These are phyloP conservation scores for Podospora pseudopauciseta DNA, from an alignment of 495 filamentous ascomycete species.

Conservation along the genomic window DNA sequence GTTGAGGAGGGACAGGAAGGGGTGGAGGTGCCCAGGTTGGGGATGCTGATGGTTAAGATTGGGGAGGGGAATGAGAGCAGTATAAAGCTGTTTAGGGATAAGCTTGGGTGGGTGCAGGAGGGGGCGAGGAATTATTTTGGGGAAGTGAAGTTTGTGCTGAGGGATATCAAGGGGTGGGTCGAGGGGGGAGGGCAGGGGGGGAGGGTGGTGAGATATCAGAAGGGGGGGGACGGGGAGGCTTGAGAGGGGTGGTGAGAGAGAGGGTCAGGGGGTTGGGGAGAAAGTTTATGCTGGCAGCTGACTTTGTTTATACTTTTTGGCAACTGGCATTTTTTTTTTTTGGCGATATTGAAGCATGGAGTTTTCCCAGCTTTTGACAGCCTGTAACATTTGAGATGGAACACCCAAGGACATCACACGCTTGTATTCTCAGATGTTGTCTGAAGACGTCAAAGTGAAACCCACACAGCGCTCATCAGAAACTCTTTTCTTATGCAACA, in stretches of 20 bases:
- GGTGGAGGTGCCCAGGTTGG: constrained; percentile 21
- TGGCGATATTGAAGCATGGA: too few species aligned
- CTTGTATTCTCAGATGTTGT: too few species aligned
- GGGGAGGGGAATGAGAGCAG: constrained; percentile 38
- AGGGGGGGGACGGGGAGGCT: not conserved
- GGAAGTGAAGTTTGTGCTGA: constrained; percentile 44
- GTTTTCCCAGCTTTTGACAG: too few species aligned
- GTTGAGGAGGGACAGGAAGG: not conserved
- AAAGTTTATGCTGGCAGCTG: too few species aligned
- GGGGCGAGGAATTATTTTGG: constrained; percentile 50
- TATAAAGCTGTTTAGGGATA: constrained; percentile 39
- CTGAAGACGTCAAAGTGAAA: too few species aligned
- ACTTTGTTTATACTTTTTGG: too few species aligned
- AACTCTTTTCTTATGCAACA: too few species aligned
- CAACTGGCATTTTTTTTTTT: too few species aligned
- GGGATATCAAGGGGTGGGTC: constrained; percentile 20
- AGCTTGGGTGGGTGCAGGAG: constrained; percentile 44
- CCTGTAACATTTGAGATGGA: too few species aligned
- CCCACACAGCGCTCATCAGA: too few species aligned
- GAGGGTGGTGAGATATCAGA: constrained; percentile 26
- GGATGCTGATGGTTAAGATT: constrained; percentile 47
- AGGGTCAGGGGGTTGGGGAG: not conserved
- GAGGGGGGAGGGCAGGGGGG: constrained; percentile 15
- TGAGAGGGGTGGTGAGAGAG: not conserved
- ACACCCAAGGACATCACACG: too few species aligned